Base-by-base conservation (phyloP, 352 stramenopile genomes). In the Saprolegnia diclina region DNA sequence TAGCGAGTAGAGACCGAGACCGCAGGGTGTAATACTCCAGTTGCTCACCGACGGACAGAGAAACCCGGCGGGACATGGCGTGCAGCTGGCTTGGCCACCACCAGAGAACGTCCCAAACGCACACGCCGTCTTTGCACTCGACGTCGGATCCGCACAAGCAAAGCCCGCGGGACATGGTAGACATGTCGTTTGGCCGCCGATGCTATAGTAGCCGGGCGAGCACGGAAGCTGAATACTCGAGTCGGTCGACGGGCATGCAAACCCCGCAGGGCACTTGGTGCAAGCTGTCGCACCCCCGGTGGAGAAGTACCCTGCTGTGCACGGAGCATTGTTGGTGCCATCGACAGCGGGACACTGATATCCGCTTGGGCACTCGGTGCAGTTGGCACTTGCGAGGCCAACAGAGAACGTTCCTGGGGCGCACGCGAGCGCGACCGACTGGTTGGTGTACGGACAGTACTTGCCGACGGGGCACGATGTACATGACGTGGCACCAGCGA, bases 31-130 rank as follows among this genome's bases (percentile, higher is more conserved):
- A 13, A 91, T 76, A n/a, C 56, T 81, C 2, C 77, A 85, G 48
- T 79, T 85, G 44, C 82, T 91, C 14, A 79, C 77, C 11, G 82
- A 79, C 0, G 81, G 72, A 52, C 92, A 98, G 14, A 82, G 53
- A 66, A 82, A 96, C 2, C 92, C 92, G 18, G 87, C 78, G 11
- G 86, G 79, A 66, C 91, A 86, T 19, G 26, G 63, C 4, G 69
- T 63, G 71, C 76, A 81, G 21, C 63, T 56, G 22, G 16, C 46
- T 48, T 76, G 62, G 0, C 37, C 53, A n/a, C 24, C 35, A 22
- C 65, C 14, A 22, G 61, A 65, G 48, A 67, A 80, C 7, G 62
- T 77, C 16, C 76, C 74, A 0, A 55, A 14, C 5, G 50, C 9
- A 48, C 77, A 83, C 6, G 75, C 35, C 10, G 54, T 64, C 40